Conservation (phyloP, 345 rosid genomes). For the Gossypium raimondii region DNA sequence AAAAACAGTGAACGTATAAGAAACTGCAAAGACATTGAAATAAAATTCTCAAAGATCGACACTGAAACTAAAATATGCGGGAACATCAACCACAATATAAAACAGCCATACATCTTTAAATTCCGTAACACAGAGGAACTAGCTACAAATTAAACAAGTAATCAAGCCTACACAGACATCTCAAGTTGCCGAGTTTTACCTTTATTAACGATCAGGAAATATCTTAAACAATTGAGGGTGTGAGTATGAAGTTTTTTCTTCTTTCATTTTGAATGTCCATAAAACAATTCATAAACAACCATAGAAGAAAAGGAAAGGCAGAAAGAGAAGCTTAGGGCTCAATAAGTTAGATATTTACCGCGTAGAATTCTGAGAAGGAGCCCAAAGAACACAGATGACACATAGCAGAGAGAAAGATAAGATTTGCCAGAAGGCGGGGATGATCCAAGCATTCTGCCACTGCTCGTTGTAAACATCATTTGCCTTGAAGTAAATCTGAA, state of each 20-base stretch:
- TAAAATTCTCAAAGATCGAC: no score
- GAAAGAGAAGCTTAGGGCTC: constrained; percentile 1
- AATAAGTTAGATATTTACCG: constrained; percentile 41
- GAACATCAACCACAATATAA: not conserved
- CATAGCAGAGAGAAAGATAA: constrained; percentile 75
- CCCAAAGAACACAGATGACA: constrained; percentile 87
- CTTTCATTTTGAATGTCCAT: not conserved
- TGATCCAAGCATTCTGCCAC: constrained; percentile 97
- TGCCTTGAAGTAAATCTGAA: constrained; percentile 93
- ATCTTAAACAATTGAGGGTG: not conserved
- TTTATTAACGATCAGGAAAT: not conserved
- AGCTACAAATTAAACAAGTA: not conserved
- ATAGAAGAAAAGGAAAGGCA: not conserved
- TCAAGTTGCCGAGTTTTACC: not conserved
- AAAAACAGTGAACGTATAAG: not conserved
- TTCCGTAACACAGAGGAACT: not conserved
- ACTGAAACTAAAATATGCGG: not conserved
- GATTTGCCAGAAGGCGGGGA: constrained; percentile 94
- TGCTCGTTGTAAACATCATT: constrained; percentile 79
- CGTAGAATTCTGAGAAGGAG: constrained; percentile 81
- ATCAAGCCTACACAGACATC: not conserved
- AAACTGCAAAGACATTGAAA: not conserved
- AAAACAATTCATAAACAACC: not conserved
- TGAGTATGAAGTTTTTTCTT: not conserved
- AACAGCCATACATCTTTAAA: not conserved